Evolutionary conservation across 179 eudicot species (phyloP), one percentile per base, ranked within the genome.

Genomic region (Spinacia oleracea): DNA sequence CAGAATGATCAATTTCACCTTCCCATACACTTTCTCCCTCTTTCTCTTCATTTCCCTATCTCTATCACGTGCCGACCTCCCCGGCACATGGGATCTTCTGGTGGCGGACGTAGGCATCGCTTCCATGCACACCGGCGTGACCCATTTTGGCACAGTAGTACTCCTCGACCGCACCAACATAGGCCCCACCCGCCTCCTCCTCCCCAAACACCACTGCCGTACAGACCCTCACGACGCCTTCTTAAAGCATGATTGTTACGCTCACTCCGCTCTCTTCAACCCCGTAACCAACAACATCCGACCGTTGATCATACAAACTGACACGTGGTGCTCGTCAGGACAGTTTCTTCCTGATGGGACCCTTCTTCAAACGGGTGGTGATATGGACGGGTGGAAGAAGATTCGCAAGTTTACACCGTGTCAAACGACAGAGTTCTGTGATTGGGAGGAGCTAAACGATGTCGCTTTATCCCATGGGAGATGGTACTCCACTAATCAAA

Each of bases 261-360:
- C 94, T 3, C 96, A 92, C 87, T 91, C 97, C 0, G 90, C 86
- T 32, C 81, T 91, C n/a, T 87, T 90, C 51, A 90, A 88, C 86
- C 89, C 86, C 14, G 21, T 45, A 0, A 90, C 94, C 66, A 89
- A 86, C 62, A 3, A 75, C 11, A 42, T 92, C 77, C 90, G 94
- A 4, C 98, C 98, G 23, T 78, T 94, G 48, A 84, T 25, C 45
- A 92, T 94, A 83, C 85, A 79, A 74, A 92, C 98, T 72, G 98
- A 94, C 93, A 94, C 98, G 51, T 94, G 98, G 98, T 94, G 98
- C 89, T 92, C 97, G 38, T 91, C 98, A 38, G 97, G 97, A 9
- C 97, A 93, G 79, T 93, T 92, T 65, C 93, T 93, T 77, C 90
- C 97, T 8, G 93, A 93, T 75, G 98, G 98, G 62, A 87, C 91